These are phyloP conservation scores for Rhodotorula sp. DNA, from an alignment of 1,284 basidiomycete genomes.

Conservation along the genomic window DNA sequence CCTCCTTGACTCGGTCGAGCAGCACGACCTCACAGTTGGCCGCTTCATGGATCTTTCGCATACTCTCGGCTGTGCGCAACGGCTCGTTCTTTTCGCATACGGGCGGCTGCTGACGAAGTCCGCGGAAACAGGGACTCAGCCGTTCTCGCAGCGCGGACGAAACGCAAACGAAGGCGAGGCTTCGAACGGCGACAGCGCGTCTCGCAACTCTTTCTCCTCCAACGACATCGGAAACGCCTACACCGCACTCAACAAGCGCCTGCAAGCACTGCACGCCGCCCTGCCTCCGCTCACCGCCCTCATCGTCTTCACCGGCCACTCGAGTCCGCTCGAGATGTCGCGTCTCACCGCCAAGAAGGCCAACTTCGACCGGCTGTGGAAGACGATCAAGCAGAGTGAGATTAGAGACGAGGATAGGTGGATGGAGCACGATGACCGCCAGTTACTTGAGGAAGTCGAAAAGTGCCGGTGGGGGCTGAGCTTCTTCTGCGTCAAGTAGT, in stretches of 20 bases:
- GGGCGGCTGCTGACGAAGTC: not conserved
- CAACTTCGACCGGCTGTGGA: constrained; percentile 69
- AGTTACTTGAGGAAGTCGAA: constrained; percentile 73
- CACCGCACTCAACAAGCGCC: constrained; percentile 59
- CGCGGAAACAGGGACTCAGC: not conserved
- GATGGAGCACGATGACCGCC: constrained; percentile 71
- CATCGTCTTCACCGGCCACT: constrained; percentile 79
- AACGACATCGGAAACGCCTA: constrained; percentile 25
- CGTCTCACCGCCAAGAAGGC: constrained; percentile 65
- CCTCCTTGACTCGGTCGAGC: constrained; percentile 60
- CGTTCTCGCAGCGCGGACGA: not conserved
- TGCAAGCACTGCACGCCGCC: constrained; percentile 63
- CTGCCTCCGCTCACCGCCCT: constrained; percentile 76
- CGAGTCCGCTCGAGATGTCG: constrained; percentile 75
- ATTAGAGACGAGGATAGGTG: constrained; percentile 59
- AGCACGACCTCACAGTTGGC: constrained; percentile 77
- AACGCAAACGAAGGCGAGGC: not conserved
- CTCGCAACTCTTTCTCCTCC: not conserved
- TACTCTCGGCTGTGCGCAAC: constrained; percentile 68
- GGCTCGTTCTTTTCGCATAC: not conserved
- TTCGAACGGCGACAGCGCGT: not conserved
- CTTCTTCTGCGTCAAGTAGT: constrained; percentile 70
- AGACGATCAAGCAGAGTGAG: constrained; percentile 50
- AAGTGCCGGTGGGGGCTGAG: constrained; percentile 73
- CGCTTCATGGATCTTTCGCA: constrained; percentile 75